These are phyloP conservation scores for Massariosphaeria phaeospora DNA, from an alignment of 495 filamentous ascomycete genomes.

Conservation along the genomic window DNA sequence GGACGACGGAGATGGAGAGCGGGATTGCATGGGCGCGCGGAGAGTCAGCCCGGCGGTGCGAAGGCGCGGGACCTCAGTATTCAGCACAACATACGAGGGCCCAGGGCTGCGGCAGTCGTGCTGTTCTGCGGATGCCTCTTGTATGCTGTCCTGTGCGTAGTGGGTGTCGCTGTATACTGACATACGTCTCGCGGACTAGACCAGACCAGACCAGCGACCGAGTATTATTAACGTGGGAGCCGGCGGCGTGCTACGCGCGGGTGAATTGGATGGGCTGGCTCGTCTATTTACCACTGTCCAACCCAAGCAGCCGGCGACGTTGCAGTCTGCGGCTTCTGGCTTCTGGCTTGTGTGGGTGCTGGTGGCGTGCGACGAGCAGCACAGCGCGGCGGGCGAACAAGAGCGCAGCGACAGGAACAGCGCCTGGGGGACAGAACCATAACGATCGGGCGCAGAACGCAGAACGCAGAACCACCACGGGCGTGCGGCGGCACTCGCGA, in stretches of 20 bases:
- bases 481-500: too few relatives aligned
- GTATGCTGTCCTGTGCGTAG: too few relatives aligned
- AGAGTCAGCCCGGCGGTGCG: neutral
- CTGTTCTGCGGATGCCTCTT: too few relatives aligned
- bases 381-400: too few relatives aligned
- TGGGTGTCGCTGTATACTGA: too few relatives aligned
- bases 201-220: conserved; percentile 1
- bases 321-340: conserved; percentile 9
- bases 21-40: neutral
- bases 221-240: conserved; percentile 17
- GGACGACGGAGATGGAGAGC: neutral
- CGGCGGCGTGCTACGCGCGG: conserved; percentile 16
- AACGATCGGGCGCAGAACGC: too few relatives aligned
- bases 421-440: too few relatives aligned
- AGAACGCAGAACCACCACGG: too few relatives aligned
- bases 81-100: too few relatives aligned
- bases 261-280: conserved; percentile 19
- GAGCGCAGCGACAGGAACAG: too few relatives aligned
- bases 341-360: conserved; percentile 1
- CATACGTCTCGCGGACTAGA: too few relatives aligned
- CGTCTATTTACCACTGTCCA: conserved; percentile 6
- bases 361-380: neutral
- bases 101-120: too few relatives aligned
- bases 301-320: conserved; percentile 23
- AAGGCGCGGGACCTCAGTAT: neutral